These are phyloP conservation scores for Agmasoma carcini DNA, from an alignment of 371 early-diverging fungal species.

Conservation along the genomic window DNA sequence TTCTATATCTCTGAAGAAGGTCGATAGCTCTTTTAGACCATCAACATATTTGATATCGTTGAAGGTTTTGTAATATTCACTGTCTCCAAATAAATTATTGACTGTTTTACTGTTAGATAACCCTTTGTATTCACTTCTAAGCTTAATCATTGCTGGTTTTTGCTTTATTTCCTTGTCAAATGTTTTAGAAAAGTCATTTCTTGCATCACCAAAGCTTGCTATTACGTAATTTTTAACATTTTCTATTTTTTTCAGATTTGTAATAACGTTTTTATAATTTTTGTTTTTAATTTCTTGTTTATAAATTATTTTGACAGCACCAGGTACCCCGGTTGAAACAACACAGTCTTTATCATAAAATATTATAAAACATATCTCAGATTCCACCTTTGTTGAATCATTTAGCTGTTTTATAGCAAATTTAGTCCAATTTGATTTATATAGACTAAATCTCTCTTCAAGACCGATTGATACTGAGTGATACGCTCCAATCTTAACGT, in stretches of 20 bases:
- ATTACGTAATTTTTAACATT: slow-evolving; percentile 26
- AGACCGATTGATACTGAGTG: slow-evolving; percentile 48
- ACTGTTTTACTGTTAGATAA: slow-evolving; percentile 35
- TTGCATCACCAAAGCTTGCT: slow-evolving; percentile 13
- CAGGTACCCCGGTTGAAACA: slow-evolving; percentile 25
- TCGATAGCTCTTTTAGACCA: slow-evolving; percentile 39
- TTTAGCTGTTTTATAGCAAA: slow-evolving; percentile 27
- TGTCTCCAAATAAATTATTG: slow-evolving; percentile 28
- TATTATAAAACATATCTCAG: slow-evolving; percentile 44
- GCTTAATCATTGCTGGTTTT: slow-evolving; percentile 20
- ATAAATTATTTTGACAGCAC: slow-evolving; percentile 24
- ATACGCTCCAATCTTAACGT: slow-evolving; percentile 47
- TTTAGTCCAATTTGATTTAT: slow-evolving; percentile 37
- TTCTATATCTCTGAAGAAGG: slow-evolving; percentile 34
- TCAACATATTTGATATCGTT: slow-evolving; percentile 35
- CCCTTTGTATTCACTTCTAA: slow-evolving; percentile 34
- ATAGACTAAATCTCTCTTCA: slow-evolving; percentile 39
- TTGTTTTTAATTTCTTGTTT: slow-evolving; percentile 43
- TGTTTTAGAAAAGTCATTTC: slow-evolving; percentile 20
- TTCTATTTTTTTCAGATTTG: slow-evolving; percentile 11
- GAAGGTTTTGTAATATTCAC: slow-evolving; percentile 23
- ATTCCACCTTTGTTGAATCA: slow-evolving; percentile 26
- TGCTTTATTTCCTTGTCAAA: slow-evolving; percentile 3
- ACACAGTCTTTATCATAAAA: slow-evolving; percentile 44
- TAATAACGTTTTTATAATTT: slow-evolving; percentile 29